Evolutionary conservation across 371 early-diverging fungal genomes (phyloP).

Genomic region (Zopfochytrium polystomum): DNA sequence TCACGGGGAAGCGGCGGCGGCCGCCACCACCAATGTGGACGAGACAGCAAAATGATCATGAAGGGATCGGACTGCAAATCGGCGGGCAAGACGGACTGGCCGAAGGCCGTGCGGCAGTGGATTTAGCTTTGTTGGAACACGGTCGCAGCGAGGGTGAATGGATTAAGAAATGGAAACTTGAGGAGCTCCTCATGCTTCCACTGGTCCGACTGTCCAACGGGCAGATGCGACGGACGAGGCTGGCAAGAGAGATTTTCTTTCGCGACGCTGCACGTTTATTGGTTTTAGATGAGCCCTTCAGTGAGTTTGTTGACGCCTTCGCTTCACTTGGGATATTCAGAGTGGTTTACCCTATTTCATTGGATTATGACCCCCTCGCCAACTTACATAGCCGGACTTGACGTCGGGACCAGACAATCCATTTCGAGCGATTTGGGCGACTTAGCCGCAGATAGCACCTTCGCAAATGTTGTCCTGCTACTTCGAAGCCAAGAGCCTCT

Average conservation of each 20-base stretch:
- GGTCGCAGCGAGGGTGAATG: no score
- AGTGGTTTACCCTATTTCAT: not conserved
- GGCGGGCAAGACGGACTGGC: no score
- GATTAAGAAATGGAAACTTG: slow-evolving; percentile 40
- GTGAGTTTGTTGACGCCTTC: slow-evolving; percentile 39
- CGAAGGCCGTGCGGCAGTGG: no score
- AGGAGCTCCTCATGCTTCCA: slow-evolving; percentile 45
- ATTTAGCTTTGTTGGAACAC: no score
- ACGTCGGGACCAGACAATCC: slow-evolving; percentile 50
- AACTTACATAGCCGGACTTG: slow-evolving; percentile 46
- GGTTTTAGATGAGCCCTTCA: slow-evolving; percentile 60
- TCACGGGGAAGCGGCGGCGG: no score
- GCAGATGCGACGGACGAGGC: slow-evolving; percentile 56
- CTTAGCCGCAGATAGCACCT: slow-evolving; percentile 24
- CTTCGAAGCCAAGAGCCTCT: slow-evolving; percentile 58
- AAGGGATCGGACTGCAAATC: no score
- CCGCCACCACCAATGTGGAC: no score
- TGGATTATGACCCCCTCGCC: no score
- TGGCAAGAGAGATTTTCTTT: slow-evolving; percentile 47
- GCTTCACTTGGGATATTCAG: not conserved
- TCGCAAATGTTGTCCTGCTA: slow-evolving; percentile 47
- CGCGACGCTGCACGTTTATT: slow-evolving; percentile 26
- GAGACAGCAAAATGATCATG: no score
- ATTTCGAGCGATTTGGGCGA: slow-evolving; percentile 43
- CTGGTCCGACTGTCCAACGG: slow-evolving; percentile 61